A percentile compares a stretch with the other conserved stretches of the same genome.
phyloP scores from a whole-genome alignment of 2,329 filamentous ascomycete genomes.

The Neocucurbitaria cava region DNA sequence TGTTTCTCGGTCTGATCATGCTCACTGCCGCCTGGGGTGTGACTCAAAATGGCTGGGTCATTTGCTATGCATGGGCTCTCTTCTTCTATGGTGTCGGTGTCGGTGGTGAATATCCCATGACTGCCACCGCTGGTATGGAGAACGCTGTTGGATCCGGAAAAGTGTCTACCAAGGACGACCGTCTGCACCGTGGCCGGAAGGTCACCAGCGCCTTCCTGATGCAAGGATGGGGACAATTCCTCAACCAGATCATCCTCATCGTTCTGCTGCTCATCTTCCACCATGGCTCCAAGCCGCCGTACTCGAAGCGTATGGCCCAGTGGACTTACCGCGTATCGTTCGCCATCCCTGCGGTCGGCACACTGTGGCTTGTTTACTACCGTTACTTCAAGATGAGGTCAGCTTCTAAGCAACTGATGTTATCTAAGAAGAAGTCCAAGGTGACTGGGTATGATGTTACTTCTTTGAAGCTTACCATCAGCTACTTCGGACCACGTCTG shows the following conservation, averaged over 20 bases:
- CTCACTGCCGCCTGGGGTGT: slow-evolving; percentile 89
- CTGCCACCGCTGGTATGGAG: slow-evolving; percentile 93
- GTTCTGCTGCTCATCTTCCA: slow-evolving; percentile 88
- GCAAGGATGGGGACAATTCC: slow-evolving; percentile 97
- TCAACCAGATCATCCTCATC: slow-evolving; percentile 92
- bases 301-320: slow-evolving; percentile 78
- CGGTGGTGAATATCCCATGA: slow-evolving; percentile 95
- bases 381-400: slow-evolving; percentile 93
- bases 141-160: slow-evolving; percentile 85
- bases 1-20: slow-evolving; percentile 93
- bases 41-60: slow-evolving; percentile 90
- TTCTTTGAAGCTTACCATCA: slow-evolving; percentile 79
- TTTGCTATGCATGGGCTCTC: slow-evolving; percentile 93
- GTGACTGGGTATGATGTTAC: slow-evolving; percentile 93
- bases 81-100: slow-evolving; percentile 83
- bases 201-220: slow-evolving; percentile 96
- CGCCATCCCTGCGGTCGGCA: slow-evolving; percentile 87
- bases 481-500: slow-evolving; percentile 84
- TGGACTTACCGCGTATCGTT: slow-evolving; percentile 94
- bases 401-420: slow-evolving; percentile 80
- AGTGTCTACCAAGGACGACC: slow-evolving; percentile 88
- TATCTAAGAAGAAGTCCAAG: slow-evolving; percentile 82
- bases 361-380: slow-evolving; percentile 95
- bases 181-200: slow-evolving; percentile 93
- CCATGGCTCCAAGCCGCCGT: slow-evolving; percentile 75